Evolutionary conservation across 2,329 filamentous ascomycete genomes (phyloP).

Genomic region (Colletotrichum cuscutae): DNA sequence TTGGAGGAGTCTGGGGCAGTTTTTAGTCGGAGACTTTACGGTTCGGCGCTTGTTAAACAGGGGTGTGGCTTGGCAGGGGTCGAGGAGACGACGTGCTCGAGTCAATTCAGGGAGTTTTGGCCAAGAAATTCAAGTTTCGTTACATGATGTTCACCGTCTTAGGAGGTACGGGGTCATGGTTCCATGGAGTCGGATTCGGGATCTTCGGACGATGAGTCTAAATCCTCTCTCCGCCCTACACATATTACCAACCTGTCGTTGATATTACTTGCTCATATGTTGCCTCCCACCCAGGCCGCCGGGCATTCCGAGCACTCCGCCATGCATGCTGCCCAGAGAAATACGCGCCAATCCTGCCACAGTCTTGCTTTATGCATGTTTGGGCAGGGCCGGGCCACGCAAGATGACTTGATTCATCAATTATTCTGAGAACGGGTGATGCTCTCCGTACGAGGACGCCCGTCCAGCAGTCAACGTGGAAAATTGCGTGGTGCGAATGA

Average conservation of each 20-base stretch:
- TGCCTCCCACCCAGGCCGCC: not conserved
- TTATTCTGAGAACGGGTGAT: too few relatives aligned
- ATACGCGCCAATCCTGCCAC: not conserved
- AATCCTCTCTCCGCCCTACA: not conserved
- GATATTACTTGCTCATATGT: not conserved
- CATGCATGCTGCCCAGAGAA: too few relatives aligned
- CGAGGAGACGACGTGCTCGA: not conserved
- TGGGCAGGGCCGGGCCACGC: not conserved
- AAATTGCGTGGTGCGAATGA: not conserved
- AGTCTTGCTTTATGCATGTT: not conserved
- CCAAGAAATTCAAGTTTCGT: conserved; percentile 31
- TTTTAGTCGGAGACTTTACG: not conserved
- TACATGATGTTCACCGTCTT: conserved; percentile 11
- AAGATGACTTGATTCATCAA: not conserved
- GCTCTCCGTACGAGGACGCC: not conserved
- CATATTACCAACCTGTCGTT: not conserved
- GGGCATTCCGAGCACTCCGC: not conserved
- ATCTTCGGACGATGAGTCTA: conserved; percentile 6
- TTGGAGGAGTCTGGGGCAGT: not conserved
- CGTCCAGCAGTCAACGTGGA: not conserved
- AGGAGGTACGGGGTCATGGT: conserved; percentile 16
- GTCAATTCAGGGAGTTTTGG: conserved; percentile 17
- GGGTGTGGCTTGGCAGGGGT: conserved; percentile 13
- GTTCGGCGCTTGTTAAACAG: not conserved
- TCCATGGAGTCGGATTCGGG: conserved; percentile 15